A percentile compares a stretch with the other conserved stretches of the same genome.
Evolutionary conservation across 257 asterid species (phyloP).

Genomic region (Osmanthus fragrans): DNA sequence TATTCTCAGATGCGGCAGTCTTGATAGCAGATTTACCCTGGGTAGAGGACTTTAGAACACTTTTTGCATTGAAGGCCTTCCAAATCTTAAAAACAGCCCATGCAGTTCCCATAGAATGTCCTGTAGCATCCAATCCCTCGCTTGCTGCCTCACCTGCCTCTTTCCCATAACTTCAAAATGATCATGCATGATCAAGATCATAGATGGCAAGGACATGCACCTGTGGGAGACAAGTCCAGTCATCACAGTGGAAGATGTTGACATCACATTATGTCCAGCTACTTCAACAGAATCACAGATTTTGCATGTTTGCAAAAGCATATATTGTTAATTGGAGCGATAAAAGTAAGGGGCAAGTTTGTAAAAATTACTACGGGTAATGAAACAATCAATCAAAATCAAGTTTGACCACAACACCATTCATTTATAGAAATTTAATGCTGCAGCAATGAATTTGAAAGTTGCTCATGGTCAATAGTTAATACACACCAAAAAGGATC

Average conservation of each 20-base stretch:
- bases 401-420: neutral
- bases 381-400: constrained; percentile 1
- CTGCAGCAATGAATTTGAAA: constrained; percentile 4
- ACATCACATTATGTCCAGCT: constrained; percentile 91
- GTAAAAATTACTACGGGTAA: neutral
- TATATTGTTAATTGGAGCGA: constrained; percentile 20
- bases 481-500: neutral
- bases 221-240: constrained; percentile 86
- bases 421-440: neutral
- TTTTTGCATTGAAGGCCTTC: constrained; percentile 78
- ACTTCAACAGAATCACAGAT: constrained; percentile 91
- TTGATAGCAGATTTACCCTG: constrained; percentile 63
- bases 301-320: constrained; percentile 51
- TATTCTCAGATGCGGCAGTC: constrained; percentile 40
- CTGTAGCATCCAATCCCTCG: constrained; percentile 90
- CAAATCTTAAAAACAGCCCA: too few species aligned
- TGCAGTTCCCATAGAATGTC: too few species aligned
- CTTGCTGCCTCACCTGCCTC: constrained; percentile 87
- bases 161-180: constrained; percentile 72
- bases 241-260: constrained; percentile 85
- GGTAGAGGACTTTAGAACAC: constrained; percentile 55
- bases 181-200: constrained; percentile 12
- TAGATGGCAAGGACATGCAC: constrained; percentile 27
- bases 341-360: neutral
- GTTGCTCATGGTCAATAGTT: neutral